These are phyloP conservation scores for Adiantum capillusveneris DNA, from an alignment of 75 land plant genomes.

Conservation along the genomic window DNA sequence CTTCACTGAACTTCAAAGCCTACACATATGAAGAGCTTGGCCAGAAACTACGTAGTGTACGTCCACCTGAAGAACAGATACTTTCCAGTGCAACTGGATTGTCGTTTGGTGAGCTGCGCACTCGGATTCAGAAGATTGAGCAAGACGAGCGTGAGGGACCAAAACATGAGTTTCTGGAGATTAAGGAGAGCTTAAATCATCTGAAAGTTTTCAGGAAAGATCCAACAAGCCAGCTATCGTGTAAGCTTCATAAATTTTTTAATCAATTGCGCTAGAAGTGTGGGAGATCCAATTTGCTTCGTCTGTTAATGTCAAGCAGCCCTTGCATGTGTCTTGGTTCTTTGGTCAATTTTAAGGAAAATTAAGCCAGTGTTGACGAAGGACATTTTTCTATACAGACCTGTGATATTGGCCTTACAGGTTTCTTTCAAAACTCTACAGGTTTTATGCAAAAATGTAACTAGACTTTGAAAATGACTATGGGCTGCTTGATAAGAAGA, in stretches of 20 bases:
- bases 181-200: slow-evolving; percentile 33
- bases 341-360: no score
- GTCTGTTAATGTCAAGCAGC: no score
- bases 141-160: slow-evolving; percentile 35
- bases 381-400: no score
- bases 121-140: slow-evolving; percentile 44
- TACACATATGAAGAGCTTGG: slow-evolving; percentile 47
- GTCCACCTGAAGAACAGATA: slow-evolving; percentile 28
- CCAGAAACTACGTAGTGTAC: slow-evolving; percentile 35
- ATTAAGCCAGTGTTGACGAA: no score
- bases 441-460: no score
- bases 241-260: slow-evolving; percentile 21
- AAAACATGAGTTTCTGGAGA: slow-evolving; percentile 12
- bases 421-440: no score
- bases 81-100: slow-evolving; percentile 21
- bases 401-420: no score
- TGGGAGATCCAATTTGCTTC: no score
- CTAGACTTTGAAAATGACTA: no score
- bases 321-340: no score
- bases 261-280: no score
- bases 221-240: neutral
- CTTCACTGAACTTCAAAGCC: slow-evolving; percentile 6
- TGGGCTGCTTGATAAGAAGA: no score
- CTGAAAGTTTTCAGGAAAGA: neutral
- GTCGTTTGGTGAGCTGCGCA: slow-evolving; percentile 54